Evolutionary conservation across 345 rosid genomes (phyloP).

Genomic region (Excoecaria cochinchinensis): DNA sequence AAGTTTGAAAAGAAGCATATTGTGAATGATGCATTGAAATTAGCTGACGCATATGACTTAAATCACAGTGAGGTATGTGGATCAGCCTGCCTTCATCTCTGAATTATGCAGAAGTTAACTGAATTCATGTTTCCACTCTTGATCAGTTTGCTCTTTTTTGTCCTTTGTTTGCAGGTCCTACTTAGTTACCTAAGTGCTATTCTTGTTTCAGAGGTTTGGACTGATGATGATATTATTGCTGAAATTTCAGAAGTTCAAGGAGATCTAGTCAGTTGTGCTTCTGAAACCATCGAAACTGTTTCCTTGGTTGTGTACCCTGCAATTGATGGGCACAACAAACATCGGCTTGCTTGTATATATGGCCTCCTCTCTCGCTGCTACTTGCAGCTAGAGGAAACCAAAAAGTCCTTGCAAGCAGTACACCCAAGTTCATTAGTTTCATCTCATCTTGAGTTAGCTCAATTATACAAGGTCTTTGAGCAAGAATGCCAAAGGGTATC

Average conservation of each 20-base stretch:
- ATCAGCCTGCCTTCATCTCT: constrained; percentile 1
- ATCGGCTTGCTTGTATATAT: constrained; percentile 69
- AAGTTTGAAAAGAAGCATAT: constrained; percentile 74
- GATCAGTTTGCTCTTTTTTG: constrained; percentile 1
- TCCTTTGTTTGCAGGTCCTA: constrained; percentile 51
- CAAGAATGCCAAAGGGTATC: constrained; percentile 81
- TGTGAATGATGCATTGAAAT: constrained; percentile 55
- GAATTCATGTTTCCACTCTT: neutral
- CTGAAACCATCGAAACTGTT: constrained; percentile 59
- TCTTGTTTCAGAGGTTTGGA: constrained; percentile 77
- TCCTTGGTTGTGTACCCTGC: constrained; percentile 66
- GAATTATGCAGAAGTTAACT: constrained; percentile 2
- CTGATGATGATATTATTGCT: constrained; percentile 68
- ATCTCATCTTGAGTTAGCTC: constrained; percentile 41
- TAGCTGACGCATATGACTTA: constrained; percentile 65
- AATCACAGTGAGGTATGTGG: constrained; percentile 61
- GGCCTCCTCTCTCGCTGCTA: constrained; percentile 81
- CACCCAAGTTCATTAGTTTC: constrained; percentile 30
- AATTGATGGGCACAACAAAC: constrained; percentile 77
- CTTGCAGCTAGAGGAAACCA: constrained; percentile 48
- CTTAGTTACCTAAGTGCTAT: constrained; percentile 56
- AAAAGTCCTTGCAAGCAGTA: constrained; percentile 35
- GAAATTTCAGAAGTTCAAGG: constrained; percentile 65
- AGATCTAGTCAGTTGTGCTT: constrained; percentile 59
- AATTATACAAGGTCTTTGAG: constrained; percentile 52